Percentiles rank a stretch among this genome's conserved stretches.
These are phyloP conservation scores for Alliaria petiolata DNA, from an alignment of 345 rosid genomes.

Conservation along the genomic window DNA sequence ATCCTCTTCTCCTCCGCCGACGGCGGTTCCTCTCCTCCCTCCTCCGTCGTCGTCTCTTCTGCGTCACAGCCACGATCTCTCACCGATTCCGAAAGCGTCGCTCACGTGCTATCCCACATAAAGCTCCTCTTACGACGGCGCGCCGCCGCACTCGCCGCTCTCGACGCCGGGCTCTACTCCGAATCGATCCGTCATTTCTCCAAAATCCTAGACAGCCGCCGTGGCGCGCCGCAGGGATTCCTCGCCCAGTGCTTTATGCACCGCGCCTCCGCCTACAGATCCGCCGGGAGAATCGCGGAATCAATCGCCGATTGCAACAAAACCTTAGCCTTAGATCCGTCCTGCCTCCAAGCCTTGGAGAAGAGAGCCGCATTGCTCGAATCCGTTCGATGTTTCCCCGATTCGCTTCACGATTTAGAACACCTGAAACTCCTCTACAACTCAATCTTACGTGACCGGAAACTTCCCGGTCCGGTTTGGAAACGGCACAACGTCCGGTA, in stretches of 20 bases:
- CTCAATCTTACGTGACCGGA: conserved; percentile 83
- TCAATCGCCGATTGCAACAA: conserved; percentile 90
- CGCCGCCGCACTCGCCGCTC: conserved; percentile 86
- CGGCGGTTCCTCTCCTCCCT: conserved; percentile 26
- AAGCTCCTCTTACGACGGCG: conserved; percentile 90
- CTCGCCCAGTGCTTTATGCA: conserved; percentile 84
- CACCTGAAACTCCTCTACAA: conserved; percentile 87
- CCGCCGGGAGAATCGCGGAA: conserved; percentile 80
- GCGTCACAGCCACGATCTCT: conserved; percentile 55
- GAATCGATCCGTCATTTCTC: conserved; percentile 96
- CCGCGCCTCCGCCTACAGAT: conserved; percentile 76
- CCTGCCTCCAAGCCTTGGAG: conserved; percentile 81
- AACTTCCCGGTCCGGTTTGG: conserved; percentile 98
- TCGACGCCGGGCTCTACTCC: conserved; percentile 75
- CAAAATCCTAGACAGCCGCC: conserved; percentile 88
- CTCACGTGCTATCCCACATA: conserved; percentile 71
- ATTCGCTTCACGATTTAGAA: conserved; percentile 87
- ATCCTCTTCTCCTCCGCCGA: conserved; percentile 35
- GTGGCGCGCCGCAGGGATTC: conserved; percentile 84
- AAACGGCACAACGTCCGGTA: conserved; percentile 84
- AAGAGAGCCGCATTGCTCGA: conserved; percentile 81
- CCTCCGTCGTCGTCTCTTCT: conserved; percentile 29
- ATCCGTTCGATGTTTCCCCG: conserved; percentile 80
- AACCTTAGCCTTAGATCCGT: conserved; percentile 75
- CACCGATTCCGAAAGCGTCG: conserved; percentile 55